These are phyloP conservation scores for Herpetospermum pedunculosum DNA, from an alignment of 306 rosid genomes.

Conservation along the genomic window DNA sequence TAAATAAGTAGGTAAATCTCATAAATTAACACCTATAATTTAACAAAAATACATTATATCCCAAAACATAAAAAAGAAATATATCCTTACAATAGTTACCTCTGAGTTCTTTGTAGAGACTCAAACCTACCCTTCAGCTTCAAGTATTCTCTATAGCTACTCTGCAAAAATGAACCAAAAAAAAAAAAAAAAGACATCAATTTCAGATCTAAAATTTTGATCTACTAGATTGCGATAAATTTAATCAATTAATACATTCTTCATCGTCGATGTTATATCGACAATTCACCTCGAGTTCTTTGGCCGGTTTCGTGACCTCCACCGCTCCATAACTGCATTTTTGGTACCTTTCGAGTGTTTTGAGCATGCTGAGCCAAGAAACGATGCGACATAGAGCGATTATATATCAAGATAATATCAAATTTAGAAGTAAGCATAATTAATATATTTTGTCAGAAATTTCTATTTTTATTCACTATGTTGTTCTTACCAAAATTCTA, in stretches of 20 bases:
- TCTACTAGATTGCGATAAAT: neutral
- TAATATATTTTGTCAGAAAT: neutral
- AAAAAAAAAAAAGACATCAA: neutral
- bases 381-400: neutral
- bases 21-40: neutral
- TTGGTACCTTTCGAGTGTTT: constrained; percentile 63
- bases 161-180: constrained; percentile 24
- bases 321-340: constrained; percentile 93
- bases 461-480: neutral
- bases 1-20: neutral
- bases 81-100: constrained; percentile 27
- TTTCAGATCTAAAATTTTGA: neutral
- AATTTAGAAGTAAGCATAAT: neutral
- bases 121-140: constrained; percentile 77
- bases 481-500: neutral
- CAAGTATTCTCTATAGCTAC: constrained; percentile 82
- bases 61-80: neutral
- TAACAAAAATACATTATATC: neutral
- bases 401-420: neutral
- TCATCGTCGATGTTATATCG: neutral
- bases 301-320: constrained; percentile 67
- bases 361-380: constrained; percentile 26
- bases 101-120: constrained; percentile 83
- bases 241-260: neutral
- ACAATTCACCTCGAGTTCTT: constrained; percentile 74